A percentile compares a stretch with the other conserved stretches of the same genome.
Conservation (phyloP, 139 green algal genomes). For the Tetradesmus obliquus region DNA sequence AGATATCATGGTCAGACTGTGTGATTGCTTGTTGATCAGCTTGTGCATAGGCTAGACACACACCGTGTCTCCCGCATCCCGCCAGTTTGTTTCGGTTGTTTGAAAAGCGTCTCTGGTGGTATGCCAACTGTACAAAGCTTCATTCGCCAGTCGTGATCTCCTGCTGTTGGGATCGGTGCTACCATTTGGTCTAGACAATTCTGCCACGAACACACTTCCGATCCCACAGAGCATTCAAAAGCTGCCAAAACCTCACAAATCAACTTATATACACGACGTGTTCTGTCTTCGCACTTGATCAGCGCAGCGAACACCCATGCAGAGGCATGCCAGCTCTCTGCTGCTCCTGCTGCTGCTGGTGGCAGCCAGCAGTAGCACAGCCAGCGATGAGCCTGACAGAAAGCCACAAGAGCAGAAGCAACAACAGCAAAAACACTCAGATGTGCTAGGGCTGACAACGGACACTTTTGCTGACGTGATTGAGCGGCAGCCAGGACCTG, state of each 20-base stretch:
- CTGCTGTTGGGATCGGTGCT: not conserved
- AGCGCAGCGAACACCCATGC: not conserved
- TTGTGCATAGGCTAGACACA: too few species aligned
- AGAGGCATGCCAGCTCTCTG: not conserved
- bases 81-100: too few species aligned
- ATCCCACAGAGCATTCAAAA: not conserved
- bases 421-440: not conserved
- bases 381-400: not conserved
- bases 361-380: not conserved
- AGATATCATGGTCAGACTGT: too few species aligned
- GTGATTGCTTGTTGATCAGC: too few species aligned
- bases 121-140: too few species aligned
- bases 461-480: slow-evolving; percentile 18
- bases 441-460: not conserved
- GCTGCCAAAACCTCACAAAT: not conserved
- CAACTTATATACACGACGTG: not conserved
- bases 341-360: not conserved
- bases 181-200: not conserved
- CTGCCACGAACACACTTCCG: not conserved
- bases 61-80: too few species aligned
- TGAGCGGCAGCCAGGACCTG: not conserved
- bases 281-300: too few species aligned
- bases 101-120: too few species aligned
- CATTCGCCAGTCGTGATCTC: not conserved
- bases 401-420: not conserved